These are phyloP conservation scores for Boletus holoroseus DNA, from an alignment of 1,284 basidiomycete genomes.

Conservation along the genomic window DNA sequence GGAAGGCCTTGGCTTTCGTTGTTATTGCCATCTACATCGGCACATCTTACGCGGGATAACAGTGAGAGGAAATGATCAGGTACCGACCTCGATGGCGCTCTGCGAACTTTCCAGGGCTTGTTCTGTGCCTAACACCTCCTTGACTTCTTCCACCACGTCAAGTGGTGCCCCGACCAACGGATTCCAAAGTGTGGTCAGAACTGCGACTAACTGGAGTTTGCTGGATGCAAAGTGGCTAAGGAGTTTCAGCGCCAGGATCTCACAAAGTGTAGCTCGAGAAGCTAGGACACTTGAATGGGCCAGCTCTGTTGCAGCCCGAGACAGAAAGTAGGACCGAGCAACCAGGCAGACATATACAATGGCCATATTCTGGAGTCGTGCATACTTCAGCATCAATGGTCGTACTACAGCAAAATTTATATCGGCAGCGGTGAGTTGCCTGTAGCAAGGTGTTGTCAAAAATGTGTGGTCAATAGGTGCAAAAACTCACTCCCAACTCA, in stretches of 20 bases:
- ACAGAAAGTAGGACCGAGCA: constrained; percentile 51
- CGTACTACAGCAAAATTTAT: constrained; percentile 80
- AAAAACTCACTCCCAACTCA: constrained; percentile 73
- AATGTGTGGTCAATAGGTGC: not conserved
- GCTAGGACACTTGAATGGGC: constrained; percentile 69
- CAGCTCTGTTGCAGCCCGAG: constrained; percentile 45
- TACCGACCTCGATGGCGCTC: constrained; percentile 73
- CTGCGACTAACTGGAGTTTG: constrained; percentile 65
- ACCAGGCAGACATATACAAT: constrained; percentile 72
- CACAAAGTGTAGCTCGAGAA: constrained; percentile 73
- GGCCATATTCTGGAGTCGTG: constrained; percentile 66
- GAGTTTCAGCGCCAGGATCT: constrained; percentile 83
- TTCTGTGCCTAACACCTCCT: constrained; percentile 47
- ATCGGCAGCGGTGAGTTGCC: constrained; percentile 75
- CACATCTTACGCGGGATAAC: not conserved
- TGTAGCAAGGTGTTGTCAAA: constrained; percentile 25
- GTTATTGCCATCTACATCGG: constrained; percentile 75
- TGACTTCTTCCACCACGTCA: constrained; percentile 61
- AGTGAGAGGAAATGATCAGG: not conserved
- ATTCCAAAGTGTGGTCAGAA: constrained; percentile 74
- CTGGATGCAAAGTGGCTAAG: constrained; percentile 67
- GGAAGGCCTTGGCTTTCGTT: constrained; percentile 72
- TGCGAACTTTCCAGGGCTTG: constrained; percentile 54
- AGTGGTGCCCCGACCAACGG: constrained; percentile 74
- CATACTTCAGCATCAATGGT: constrained; percentile 76